Evolutionary conservation across 495 filamentous ascomycete genomes (phyloP).

Genomic region (Jackrogersella multiformis): DNA sequence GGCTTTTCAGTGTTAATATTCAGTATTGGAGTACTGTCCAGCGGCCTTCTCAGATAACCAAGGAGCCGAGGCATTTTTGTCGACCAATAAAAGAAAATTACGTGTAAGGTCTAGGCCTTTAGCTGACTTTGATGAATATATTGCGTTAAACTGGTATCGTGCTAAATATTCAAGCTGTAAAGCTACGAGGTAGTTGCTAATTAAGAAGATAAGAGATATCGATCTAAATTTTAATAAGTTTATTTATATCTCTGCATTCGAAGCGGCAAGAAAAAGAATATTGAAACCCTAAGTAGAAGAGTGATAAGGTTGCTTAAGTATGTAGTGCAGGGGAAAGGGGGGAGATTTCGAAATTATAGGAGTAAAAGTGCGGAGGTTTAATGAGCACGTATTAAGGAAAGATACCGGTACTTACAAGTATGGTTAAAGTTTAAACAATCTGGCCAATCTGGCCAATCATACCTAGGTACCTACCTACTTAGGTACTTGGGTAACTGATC

Average conservation of each 20-base stretch:
- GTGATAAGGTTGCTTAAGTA: background rate
- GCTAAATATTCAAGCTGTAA: background rate
- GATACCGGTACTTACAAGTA: too few relatives aligned
- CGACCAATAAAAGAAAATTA: background rate
- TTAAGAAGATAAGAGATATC: too few relatives aligned
- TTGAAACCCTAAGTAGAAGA: background rate
- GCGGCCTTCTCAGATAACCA: background rate
- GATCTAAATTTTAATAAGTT: too few relatives aligned
- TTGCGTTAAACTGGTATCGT: background rate
- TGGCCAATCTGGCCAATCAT: conserved; percentile 16
- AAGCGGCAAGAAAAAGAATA: background rate
- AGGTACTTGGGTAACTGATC: too few relatives aligned
- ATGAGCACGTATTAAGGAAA: conserved; percentile 32
- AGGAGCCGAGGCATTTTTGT: background rate
- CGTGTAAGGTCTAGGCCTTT: too few relatives aligned
- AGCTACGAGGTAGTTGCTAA: background rate
- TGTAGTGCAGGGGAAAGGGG: background rate
- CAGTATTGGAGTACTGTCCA: background rate
- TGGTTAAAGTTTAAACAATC: background rate
- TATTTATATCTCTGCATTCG: background rate
- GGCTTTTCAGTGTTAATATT: too few relatives aligned
- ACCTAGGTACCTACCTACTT: too few relatives aligned
- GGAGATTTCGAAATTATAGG: background rate
- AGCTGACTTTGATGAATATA: background rate
- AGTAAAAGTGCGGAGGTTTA: conserved; percentile 34